Conservation (phyloP, 805 yeast species). For the Saturnispora sanitii region DNA sequence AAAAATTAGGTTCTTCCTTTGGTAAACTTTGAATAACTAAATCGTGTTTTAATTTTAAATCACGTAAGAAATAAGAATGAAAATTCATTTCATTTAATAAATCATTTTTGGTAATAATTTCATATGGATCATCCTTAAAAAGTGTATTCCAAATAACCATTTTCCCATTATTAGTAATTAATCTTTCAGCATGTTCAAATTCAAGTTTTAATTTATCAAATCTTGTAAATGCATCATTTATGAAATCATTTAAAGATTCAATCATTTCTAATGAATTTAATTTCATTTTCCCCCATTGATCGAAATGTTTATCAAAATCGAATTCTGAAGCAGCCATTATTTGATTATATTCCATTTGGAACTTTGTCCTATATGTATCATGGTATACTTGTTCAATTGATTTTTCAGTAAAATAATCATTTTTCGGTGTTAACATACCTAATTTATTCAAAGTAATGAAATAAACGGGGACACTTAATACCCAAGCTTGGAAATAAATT, state of each 20-base stretch:
- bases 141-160: conserved; percentile 19
- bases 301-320: conserved; percentile 6
- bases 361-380: not conserved
- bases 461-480: conserved; percentile 8
- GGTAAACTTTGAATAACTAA: conserved; percentile 40
- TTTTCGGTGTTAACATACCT: not conserved
- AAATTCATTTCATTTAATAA: conserved; percentile 17
- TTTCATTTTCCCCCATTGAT: not conserved
- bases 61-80: conserved; percentile 32
- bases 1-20: conserved; percentile 19
- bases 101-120: conserved; percentile 8
- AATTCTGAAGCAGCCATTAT: conserved; percentile 7
- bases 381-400: not conserved
- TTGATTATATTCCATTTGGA: conserved; percentile 12
- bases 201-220: conserved; percentile 9
- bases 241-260: conserved; percentile 9
- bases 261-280: not conserved
- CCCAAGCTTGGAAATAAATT: conserved; percentile 5
- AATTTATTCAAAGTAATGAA: conserved; percentile 8
- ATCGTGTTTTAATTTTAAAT: conserved; percentile 39
- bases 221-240: conserved; percentile 10
- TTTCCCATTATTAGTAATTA: conserved; percentile 14
- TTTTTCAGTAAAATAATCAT: conserved; percentile 2
- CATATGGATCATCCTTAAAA: conserved; percentile 14
- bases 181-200: conserved; percentile 16